Evolutionary conservation across 345 rosid species (phyloP), one percentile per base, ranked within the genome.

Genomic region (Salix suchowensis): DNA sequence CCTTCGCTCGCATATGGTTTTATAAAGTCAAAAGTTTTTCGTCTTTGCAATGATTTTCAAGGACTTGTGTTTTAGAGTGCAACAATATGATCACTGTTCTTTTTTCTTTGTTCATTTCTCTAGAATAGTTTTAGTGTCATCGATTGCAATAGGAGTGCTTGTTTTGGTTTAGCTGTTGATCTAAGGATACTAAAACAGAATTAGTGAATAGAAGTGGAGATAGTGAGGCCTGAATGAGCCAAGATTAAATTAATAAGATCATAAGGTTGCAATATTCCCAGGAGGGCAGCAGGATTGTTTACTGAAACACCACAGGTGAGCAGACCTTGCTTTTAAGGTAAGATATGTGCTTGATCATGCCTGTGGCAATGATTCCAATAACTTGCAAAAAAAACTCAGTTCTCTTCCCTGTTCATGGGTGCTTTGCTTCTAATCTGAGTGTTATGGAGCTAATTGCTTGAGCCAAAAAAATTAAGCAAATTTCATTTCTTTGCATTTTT

Each of bases 381-480:
- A 55, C 66, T 37, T 46, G 37, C 69, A 36, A 12, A 23, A 65
- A 10, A 61, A 3, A 26, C 44, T 74, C 2, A 26, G 32, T 19
- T 46, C 46, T 48, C 65, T 74, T 54, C 30, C 70, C 5, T 64
- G 68, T 65, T 36, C 18, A 23, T 21, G 39, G 71, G 23, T 40
- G 7, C 30, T 74, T 76, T 75, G 19, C 39, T 64, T 75, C 71
- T 75, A 65, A 71, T 69, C 52, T 36, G 66, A 64, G 9, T 44
- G 7, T 48, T 19, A 66, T 80, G 72, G 40, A 65, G 73, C 67
- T 64, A 55, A 68, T 12, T 18, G 58, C 70, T 42, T 61, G 40
- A 34, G 23, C 34, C 30, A 72, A 80, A 68, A 32, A 67, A 70
- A 60, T 42, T 70, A 67, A 75, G 58, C 72, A 19, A 71, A 54